Percentiles rank a stretch among this genome's conserved stretches.
Conservation (phyloP, 2,329 filamentous ascomycete species). For the Aspergillus neotritici region DNA sequence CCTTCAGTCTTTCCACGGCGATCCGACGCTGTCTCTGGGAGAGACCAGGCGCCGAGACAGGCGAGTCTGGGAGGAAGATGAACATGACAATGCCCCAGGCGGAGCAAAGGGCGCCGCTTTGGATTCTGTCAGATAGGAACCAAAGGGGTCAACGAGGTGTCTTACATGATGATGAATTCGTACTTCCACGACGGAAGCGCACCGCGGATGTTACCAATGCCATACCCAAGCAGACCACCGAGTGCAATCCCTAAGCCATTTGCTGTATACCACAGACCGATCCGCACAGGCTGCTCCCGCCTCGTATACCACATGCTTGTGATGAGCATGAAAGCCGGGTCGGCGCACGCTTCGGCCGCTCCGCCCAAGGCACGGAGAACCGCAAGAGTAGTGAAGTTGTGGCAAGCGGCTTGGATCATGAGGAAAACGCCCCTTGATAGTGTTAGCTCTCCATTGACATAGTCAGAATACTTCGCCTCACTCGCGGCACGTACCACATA, state of each 20-base stretch:
- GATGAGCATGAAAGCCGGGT: conserved; percentile 59
- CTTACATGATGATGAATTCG: conserved; percentile 60
- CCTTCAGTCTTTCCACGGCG: conserved; percentile 50
- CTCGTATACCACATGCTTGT: conserved; percentile 63
- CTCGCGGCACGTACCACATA: conserved; percentile 40
- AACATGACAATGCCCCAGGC: conserved; percentile 56
- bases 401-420: conserved; percentile 50
- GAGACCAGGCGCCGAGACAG: conserved; percentile 50
- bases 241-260: conserved; percentile 57
- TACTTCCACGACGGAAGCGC: conserved; percentile 59
- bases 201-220: conserved; percentile 56
- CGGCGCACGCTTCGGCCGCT: conserved; percentile 52
- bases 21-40: conserved; percentile 48
- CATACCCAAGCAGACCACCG: conserved; percentile 54
- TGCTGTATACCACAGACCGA: conserved; percentile 55
- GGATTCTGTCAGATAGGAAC: conserved; percentile 1
- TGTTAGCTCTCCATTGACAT: neutral
- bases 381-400: conserved; percentile 52
- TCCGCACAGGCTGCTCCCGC: conserved; percentile 56
- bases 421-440: conserved; percentile 42
- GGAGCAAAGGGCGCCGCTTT: conserved; percentile 49
- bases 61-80: conserved; percentile 54
- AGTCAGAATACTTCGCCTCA: neutral
- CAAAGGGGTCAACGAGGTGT: neutral
- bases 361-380: conserved; percentile 53